Percentiles rank a stretch among this genome's conserved stretches.
These are phyloP conservation scores for Xylariomycetidae sp. DNA, from an alignment of 2,329 filamentous ascomycete genomes.

Conservation along the genomic window DNA sequence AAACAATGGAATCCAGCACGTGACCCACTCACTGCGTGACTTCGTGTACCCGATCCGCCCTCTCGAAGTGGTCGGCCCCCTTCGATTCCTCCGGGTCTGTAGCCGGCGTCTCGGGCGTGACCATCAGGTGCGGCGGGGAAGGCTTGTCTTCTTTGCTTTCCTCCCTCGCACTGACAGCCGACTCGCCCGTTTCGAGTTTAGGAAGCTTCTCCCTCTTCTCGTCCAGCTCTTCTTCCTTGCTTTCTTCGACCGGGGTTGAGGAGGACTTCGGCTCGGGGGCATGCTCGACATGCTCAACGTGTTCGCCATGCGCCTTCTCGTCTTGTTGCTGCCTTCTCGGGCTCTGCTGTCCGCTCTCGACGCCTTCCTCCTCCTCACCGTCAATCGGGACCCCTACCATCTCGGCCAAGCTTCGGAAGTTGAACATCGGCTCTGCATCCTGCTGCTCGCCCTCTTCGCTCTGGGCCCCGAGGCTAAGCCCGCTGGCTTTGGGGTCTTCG, in stretches of 20 bases:
- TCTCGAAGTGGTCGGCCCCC: constrained; percentile 35
- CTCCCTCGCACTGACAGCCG: constrained; percentile 5
- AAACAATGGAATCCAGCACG: too few relatives aligned
- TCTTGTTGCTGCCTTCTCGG: constrained; percentile 29
- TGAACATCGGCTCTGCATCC: constrained; percentile 75
- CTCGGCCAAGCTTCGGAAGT: constrained; percentile 80
- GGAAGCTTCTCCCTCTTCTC: constrained; percentile 7
- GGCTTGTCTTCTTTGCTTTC: constrained; percentile 11
- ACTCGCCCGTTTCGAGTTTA: constrained; percentile 20
- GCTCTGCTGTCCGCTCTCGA: constrained; percentile 12
- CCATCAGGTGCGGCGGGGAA: constrained; percentile 36
- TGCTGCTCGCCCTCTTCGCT: constrained; percentile 45
- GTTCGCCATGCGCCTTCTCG: constrained; percentile 11
- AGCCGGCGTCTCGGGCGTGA: constrained; percentile 46
- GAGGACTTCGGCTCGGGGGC: too few relatives aligned
- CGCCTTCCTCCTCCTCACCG: constrained; percentile 23
- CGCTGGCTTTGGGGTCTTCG: constrained; percentile 48
- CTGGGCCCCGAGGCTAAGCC: constrained; percentile 42
- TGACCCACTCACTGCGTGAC: constrained; percentile 31
- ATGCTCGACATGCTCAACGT: constrained; percentile 31
- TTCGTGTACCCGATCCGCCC: constrained; percentile 29
- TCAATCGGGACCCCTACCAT: constrained; percentile 67
- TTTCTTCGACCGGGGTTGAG: too few relatives aligned
- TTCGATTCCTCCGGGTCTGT: constrained; percentile 32
- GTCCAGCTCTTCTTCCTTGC: constrained; percentile 6